Conservation (phyloP, 306 rosid species). For the Prunus mongolica region DNA sequence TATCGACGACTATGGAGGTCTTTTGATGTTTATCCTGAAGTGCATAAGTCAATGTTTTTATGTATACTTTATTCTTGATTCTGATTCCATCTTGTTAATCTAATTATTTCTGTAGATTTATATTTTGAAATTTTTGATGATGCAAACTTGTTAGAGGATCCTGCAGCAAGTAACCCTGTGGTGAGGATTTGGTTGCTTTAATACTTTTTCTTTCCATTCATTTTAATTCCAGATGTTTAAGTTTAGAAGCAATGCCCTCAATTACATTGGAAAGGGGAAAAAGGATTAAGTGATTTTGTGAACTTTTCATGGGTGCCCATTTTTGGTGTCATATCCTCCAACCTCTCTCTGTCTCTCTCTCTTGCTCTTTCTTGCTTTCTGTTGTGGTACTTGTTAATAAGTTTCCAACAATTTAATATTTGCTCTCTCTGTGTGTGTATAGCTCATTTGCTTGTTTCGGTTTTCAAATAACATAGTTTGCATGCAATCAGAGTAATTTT, state of each 20-base stretch:
- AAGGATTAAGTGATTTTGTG: background rate
- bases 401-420: background rate
- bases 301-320: background rate
- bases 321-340: background rate
- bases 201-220: background rate
- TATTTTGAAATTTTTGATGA: conserved; percentile 68
- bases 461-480: background rate
- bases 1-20: conserved; percentile 14
- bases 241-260: background rate
- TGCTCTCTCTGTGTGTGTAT: background rate
- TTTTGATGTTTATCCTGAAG: conserved; percentile 22
- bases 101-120: conserved; percentile 47
- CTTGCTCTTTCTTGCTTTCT: no score
- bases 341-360: background rate
- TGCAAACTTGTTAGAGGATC: conserved; percentile 77
- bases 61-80: background rate
- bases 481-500: background rate
- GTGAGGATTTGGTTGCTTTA: conserved; percentile 46
- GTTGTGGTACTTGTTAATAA: background rate
- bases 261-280: background rate
- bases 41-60: conserved; percentile 2
- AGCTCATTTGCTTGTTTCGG: background rate
- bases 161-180: conserved; percentile 72
- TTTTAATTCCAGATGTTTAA: background rate
- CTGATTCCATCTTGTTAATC: background rate